Percentiles rank a stretch among this genome's conserved stretches.
Conservation (phyloP, 2,329 filamentous ascomycete species). For the Escovopsis weberi region DNA sequence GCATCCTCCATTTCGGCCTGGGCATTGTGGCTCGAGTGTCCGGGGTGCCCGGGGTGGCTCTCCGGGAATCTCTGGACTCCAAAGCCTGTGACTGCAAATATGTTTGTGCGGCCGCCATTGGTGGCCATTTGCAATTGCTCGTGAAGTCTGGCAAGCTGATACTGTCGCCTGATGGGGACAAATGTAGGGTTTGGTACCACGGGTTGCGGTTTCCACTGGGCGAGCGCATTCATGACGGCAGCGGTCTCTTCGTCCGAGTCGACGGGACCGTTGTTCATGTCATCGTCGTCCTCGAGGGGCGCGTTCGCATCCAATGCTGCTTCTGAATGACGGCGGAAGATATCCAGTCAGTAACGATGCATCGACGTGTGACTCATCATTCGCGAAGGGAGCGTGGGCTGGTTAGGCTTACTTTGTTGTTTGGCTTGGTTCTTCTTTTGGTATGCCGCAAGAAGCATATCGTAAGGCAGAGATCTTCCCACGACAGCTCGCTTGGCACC, state of each 20-base stretch:
- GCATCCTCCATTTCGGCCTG: slow-evolving; percentile 38
- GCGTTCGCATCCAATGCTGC: slow-evolving; percentile 91
- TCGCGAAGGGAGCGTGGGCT: not conserved
- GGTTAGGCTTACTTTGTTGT: slow-evolving; percentile 62
- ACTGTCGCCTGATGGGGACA: slow-evolving; percentile 46
- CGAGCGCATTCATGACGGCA: slow-evolving; percentile 68
- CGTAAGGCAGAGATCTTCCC: slow-evolving; percentile 76
- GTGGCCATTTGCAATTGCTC: slow-evolving; percentile 54
- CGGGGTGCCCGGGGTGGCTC: slow-evolving; percentile 25
- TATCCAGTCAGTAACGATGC: slow-evolving; percentile 9
- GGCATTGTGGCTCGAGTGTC: no score
- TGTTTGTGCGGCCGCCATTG: slow-evolving; percentile 50
- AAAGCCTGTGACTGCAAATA: slow-evolving; percentile 44
- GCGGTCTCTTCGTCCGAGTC: slow-evolving; percentile 93
- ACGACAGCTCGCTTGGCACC: slow-evolving; percentile 81
- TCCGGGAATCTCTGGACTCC: slow-evolving; percentile 41
- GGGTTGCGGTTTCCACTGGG: slow-evolving; percentile 64
- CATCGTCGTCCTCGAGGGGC: slow-evolving; percentile 73
- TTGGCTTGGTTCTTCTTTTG: slow-evolving; percentile 99
- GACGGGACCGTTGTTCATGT: slow-evolving; percentile 63
- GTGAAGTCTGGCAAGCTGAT: slow-evolving; percentile 46
- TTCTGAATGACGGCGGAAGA: slow-evolving; percentile 36
- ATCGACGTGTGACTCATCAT: not conserved
- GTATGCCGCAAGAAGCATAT: slow-evolving; percentile 77
- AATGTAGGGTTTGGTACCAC: slow-evolving; percentile 52